Evolutionary conservation across 2,329 filamentous ascomycete genomes (phyloP), one percentile per base, ranked within the genome.

Genomic region (Ascosphaera apis): DNA sequence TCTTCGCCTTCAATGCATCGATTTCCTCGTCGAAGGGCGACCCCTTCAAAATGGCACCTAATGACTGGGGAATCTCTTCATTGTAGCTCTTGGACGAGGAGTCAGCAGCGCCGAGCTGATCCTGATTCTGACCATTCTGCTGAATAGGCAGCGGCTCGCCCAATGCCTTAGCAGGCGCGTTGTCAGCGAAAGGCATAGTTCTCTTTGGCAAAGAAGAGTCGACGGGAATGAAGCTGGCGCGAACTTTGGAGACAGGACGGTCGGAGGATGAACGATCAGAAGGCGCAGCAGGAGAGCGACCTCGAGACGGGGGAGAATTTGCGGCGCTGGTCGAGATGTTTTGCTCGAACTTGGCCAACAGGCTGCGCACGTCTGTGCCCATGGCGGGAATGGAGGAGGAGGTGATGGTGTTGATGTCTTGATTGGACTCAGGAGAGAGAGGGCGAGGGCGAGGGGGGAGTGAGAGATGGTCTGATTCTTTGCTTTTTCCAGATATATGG

Each of bases 281-380:
- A n/a, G n/a, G n/a, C 17, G 48, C 51, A 38, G 64, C 69, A 37
- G 75, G 75, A 39, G 73, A 76, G 53, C 76, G 66, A 41, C 76
- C 77, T 59, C 76, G 65, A 43, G 76, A 74, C 12, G 72, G 70
- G 43, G 72, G 67, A 46, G 67, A 74, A 50, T 70, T 67, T 57
- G 75, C 71, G 13, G 12, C 47, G 33, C 44, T 70, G 42, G 62
- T 61, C 45, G 70, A 67, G 52, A 66, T 69, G 55, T 71, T 78
- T 52, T 72, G 70, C 62, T 84, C 78, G 53, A 83, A 83, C 66
- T 79, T 81, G 49, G 78, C 78, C 47, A 76, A 66, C 44, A 84
- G 69, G 58, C 78, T 79, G 58, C 66, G 74, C 49, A 80, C 75
- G 53, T 60, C 35, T 40, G 40, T 23, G 44, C 40, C 37, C 40